Evolutionary conservation across 2,329 filamentous ascomycete species (phyloP).

Genomic region (Pseudogymnoascus sp.): DNA sequence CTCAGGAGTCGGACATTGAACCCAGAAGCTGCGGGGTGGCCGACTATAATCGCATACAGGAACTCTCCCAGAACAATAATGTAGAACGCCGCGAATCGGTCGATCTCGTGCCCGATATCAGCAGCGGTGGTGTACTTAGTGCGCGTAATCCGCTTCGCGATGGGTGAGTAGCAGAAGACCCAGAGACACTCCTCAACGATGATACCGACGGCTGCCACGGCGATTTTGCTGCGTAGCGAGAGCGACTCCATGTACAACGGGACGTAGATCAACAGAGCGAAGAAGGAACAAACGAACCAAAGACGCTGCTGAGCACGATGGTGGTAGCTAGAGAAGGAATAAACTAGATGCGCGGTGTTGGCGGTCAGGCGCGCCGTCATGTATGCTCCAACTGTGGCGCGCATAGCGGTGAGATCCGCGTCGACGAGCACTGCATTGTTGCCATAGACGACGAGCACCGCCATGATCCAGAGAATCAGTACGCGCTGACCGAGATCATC

Average conservation of each 20-base stretch:
- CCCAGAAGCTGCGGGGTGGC: conserved; percentile 37
- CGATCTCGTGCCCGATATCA: conserved; percentile 41
- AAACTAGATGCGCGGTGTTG: conserved; percentile 30
- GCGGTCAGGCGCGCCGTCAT: conserved; percentile 36
- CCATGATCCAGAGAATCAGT: conserved; percentile 43
- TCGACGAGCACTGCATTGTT: conserved; percentile 39
- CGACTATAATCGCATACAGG: conserved; percentile 39
- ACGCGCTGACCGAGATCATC: conserved; percentile 40
- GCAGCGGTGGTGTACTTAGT: conserved; percentile 39
- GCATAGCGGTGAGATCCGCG: conserved; percentile 36
- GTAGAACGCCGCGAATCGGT: conserved; percentile 42
- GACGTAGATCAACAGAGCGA: conserved; percentile 34
- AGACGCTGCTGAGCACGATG: conserved; percentile 38
- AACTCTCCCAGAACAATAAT: conserved; percentile 45
- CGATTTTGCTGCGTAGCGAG: conserved; percentile 34
- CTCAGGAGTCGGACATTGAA: conserved; percentile 36
- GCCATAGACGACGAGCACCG: conserved; percentile 38
- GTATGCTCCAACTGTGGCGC: conserved; percentile 38
- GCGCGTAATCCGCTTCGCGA: conserved; percentile 34
- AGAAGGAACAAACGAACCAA: conserved; percentile 33
- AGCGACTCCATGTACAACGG: conserved; percentile 37
- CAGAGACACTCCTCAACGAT: conserved; percentile 35
- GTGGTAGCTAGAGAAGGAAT: conserved; percentile 39
- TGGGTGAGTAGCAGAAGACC: conserved; percentile 37
- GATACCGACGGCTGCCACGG: conserved; percentile 34